Conservation (phyloP, 2,329 filamentous ascomycete genomes). For the Fusarium pseudoanthophilum region DNA sequence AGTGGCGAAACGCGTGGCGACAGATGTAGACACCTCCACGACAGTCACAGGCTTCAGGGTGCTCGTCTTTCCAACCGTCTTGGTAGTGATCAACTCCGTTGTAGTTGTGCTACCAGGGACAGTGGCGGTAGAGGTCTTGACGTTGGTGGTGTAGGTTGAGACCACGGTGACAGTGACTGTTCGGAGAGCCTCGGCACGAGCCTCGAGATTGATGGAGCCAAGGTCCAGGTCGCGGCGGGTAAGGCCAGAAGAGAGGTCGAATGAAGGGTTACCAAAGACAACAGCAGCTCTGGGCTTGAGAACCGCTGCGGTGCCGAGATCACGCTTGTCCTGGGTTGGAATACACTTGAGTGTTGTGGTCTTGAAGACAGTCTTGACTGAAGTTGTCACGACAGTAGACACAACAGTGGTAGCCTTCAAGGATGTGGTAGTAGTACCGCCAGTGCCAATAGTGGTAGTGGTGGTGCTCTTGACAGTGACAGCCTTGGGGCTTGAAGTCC, state of each 20-base stretch:
- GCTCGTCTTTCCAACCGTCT: constrained; percentile 19
- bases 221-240: constrained; percentile 24
- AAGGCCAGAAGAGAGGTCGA: constrained; percentile 7
- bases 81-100: constrained; percentile 22
- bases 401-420: constrained; percentile 39
- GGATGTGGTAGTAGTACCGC: constrained; percentile 32
- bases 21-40: constrained; percentile 8
- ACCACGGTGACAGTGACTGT: constrained; percentile 24
- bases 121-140: constrained; percentile 28
- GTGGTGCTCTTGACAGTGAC: constrained; percentile 36
- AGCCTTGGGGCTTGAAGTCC: constrained; percentile 32
- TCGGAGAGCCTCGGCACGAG: constrained; percentile 14
- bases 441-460: constrained; percentile 29
- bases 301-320: neutral
- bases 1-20: constrained; percentile 21
- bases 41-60: constrained; percentile 30
- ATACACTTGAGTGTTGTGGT: constrained; percentile 39
- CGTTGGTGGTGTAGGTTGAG: constrained; percentile 25
- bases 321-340: constrained; percentile 29
- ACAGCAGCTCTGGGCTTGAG: constrained; percentile 16
- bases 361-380: constrained; percentile 31
- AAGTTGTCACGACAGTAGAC: constrained; percentile 36
- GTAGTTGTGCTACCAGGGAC: constrained; percentile 27
- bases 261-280: constrained; percentile 23
- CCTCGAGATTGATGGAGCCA: constrained; percentile 16